These are phyloP conservation scores for Dillenia suffruticosa DNA, from an alignment of 164 flowering plant species.

Conservation along the genomic window DNA sequence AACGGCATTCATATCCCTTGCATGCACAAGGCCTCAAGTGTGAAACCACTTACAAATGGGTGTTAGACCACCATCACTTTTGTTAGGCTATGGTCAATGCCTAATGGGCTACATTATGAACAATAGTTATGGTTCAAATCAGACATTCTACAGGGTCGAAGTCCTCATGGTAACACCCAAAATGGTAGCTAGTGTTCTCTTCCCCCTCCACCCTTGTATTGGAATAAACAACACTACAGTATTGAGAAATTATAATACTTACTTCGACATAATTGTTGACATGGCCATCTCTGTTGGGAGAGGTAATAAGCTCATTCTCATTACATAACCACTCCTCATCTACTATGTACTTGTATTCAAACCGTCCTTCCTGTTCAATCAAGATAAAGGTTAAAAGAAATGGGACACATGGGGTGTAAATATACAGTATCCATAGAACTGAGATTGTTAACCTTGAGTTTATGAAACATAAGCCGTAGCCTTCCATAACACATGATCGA, in stretches of 20 bases:
- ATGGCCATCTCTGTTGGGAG: conserved; percentile 79
- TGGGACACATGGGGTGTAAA: too few relatives aligned
- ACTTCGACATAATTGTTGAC: conserved; percentile 84
- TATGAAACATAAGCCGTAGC: too few relatives aligned
- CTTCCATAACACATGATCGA: too few relatives aligned
- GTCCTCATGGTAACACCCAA: not conserved
- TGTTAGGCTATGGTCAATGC: too few relatives aligned
- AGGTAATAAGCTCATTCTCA: conserved; percentile 41
- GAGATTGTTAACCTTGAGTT: too few relatives aligned
- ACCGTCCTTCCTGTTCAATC: conserved; percentile 68
- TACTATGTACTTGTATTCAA: conserved; percentile 89
- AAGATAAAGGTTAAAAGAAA: too few relatives aligned
- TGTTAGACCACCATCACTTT: too few relatives aligned
- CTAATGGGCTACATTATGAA: not conserved
- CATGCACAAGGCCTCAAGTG: too few relatives aligned
- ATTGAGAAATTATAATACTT: conserved; percentile 10
- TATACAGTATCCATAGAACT: too few relatives aligned
- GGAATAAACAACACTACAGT: not conserved
- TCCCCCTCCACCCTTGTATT: not conserved
- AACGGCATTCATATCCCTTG: too few relatives aligned
- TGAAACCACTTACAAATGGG: too few relatives aligned
- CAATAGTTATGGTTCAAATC: not conserved
- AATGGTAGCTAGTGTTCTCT: not conserved
- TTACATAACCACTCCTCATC: conserved; percentile 83
- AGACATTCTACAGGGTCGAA: not conserved